Percentiles rank a stretch among this genome's conserved stretches.
Evolutionary conservation across 2,329 filamentous ascomycete species (phyloP).

Genomic region (Dothistroma septosporum): DNA sequence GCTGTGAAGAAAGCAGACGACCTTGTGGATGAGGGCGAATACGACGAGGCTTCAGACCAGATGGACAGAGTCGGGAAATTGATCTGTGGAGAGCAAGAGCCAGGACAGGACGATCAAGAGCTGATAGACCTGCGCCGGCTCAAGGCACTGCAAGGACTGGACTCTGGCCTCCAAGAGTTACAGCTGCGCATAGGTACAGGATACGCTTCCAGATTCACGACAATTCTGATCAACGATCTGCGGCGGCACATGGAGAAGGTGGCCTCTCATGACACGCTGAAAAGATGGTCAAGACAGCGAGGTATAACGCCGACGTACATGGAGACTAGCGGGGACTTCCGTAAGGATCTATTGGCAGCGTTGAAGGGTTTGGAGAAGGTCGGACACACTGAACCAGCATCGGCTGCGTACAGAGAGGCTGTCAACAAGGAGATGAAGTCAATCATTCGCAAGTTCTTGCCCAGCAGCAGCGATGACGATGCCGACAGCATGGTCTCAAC

Average conservation of each 20-base stretch:
- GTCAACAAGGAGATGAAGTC: conserved; percentile 81
- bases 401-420: conserved; percentile 77
- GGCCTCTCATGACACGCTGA: conserved; percentile 67
- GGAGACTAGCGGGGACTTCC: conserved; percentile 64
- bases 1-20: conserved; percentile 72
- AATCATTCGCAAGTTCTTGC: conserved; percentile 77
- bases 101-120: conserved; percentile 32
- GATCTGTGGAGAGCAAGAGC: conserved; percentile 66
- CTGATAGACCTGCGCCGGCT: conserved; percentile 68
- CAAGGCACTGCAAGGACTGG: conserved; percentile 74
- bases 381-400: conserved; percentile 73
- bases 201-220: conserved; percentile 77
- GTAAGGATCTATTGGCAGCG: conserved; percentile 64
- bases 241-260: conserved; percentile 74
- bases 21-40: conserved; percentile 75
- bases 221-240: conserved; percentile 72
- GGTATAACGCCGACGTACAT: conserved; percentile 70
- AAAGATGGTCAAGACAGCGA: conserved; percentile 64
- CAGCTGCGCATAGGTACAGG: conserved; percentile 79
- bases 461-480: conserved; percentile 91
- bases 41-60: conserved; percentile 72
- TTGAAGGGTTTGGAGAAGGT: conserved; percentile 78
- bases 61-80: conserved; percentile 76
- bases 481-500: conserved; percentile 82
- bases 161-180: conserved; percentile 69